Evolutionary conservation across 768 basidiomycete genomes (phyloP), one percentile per base, ranked within the genome.

Genomic region (Mycena chlorophos): DNA sequence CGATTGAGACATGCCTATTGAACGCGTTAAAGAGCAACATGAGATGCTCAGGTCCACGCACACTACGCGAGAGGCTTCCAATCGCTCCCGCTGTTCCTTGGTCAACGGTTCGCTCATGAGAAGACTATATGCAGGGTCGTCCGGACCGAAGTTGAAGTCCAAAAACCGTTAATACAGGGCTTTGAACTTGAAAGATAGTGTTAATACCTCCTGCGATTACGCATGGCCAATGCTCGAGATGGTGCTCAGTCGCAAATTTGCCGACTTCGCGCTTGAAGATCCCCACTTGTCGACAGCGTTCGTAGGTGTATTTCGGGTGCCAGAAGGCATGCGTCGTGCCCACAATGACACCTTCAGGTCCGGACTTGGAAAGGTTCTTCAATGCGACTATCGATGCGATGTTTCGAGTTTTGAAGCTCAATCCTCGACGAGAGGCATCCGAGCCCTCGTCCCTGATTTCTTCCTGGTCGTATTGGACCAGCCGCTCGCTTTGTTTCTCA

Each of bases 281-380:
- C 2, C 80, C 83, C 0, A 81, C 80, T 74, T 98, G 96, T 69
- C 94, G 90, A 60, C 47, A 45, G 30, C 14, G 28, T 50, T 64
- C 52, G 13, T 28, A 14, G 23, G 31, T 46, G 20, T 39, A 30
- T 29, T 19, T 38, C 4, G 94, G 94, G 71, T 96, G 94, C 95
- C 95, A 98, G 70, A 97, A 98, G 22, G 96, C 75, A 73, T 98
- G 95, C 0, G 94, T 94, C 1, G 95, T 97, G 2, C 85, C 91
- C 14, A 95, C 73, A 37, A 96, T 73, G 29, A 92, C 69, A 3
- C 94, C 91, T 34, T 75, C n/a, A n/a, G n/a, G 71, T 5, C 65
- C 55, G 25, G 72, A 63, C 16, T 75, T 62, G 8, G 69, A 71
- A 5, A 72, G 67, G 42, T 72, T 73, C 60, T 76, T 74, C 50